Conservation (phyloP, 2,329 filamentous ascomycete species). For the Fusarium sp. region DNA sequence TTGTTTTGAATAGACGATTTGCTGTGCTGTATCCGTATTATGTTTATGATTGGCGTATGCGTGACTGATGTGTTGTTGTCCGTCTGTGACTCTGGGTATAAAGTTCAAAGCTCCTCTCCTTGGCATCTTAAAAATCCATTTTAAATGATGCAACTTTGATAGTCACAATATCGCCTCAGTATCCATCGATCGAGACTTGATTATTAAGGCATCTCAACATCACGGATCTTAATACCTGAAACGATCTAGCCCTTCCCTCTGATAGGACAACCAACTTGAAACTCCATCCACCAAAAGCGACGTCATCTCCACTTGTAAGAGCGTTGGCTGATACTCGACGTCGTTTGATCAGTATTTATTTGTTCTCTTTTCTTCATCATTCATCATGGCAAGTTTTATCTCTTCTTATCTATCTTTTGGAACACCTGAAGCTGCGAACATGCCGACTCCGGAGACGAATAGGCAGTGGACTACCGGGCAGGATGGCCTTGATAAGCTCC, state of each 20-base stretch:
- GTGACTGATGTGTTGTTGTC: neutral
- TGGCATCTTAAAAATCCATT: no score
- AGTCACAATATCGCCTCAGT: no score
- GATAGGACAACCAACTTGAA: slow-evolving; percentile 28
- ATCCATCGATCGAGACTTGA: slow-evolving; percentile 4
- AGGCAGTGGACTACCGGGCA: slow-evolving; percentile 69
- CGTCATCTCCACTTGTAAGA: slow-evolving; percentile 41
- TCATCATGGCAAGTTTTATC: slow-evolving; percentile 41
- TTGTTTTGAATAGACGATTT: slow-evolving; percentile 30
- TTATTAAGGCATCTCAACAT: slow-evolving; percentile 29
- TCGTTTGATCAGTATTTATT: slow-evolving; percentile 6
- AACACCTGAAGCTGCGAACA: slow-evolving; percentile 23
- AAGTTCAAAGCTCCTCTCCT: no score
- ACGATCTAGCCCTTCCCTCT: slow-evolving; percentile 23
- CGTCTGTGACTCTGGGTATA: neutral
- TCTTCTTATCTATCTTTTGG: slow-evolving; percentile 42
- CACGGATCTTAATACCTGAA: slow-evolving; percentile 26
- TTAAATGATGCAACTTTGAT: no score
- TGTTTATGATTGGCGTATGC: neutral
- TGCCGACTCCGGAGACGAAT: slow-evolving; percentile 46
- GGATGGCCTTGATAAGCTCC: slow-evolving; percentile 68
- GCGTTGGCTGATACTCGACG: slow-evolving; percentile 24
- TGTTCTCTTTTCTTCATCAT: neutral
- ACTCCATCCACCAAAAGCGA: slow-evolving; percentile 32
- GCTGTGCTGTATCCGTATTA: slow-evolving; percentile 6